Evolutionary conservation across 2,329 filamentous ascomycete genomes (phyloP).

Genomic region (Penicillium sp.): DNA sequence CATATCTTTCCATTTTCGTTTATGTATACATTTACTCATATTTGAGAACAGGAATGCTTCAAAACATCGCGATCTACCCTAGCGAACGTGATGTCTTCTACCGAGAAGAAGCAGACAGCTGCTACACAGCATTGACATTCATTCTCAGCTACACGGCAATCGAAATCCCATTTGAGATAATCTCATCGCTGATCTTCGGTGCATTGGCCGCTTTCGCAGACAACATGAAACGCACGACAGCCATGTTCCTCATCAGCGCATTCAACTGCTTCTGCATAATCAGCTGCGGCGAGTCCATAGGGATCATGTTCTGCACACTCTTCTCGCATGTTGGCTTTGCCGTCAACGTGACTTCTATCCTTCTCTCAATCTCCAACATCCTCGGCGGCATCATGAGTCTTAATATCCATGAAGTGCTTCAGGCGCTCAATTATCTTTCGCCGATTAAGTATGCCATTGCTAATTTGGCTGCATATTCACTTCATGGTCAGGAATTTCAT

Average conservation of each 20-base stretch:
- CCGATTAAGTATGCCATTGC: constrained; percentile 69
- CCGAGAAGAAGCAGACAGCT: constrained; percentile 70
- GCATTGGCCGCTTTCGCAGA: constrained; percentile 63
- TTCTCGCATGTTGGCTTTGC: constrained; percentile 74
- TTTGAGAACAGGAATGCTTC: constrained; percentile 64
- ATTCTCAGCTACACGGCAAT: constrained; percentile 67
- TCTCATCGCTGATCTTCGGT: constrained; percentile 65
- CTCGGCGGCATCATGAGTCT: constrained; percentile 72
- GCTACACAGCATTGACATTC: constrained; percentile 71
- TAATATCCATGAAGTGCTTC: constrained; percentile 64
- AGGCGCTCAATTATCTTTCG: constrained; percentile 68
- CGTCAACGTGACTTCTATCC: constrained; percentile 68
- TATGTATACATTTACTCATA: background rate
- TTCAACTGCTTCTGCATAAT: constrained; percentile 73
- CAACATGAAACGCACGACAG: constrained; percentile 61
- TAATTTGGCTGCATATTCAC: constrained; percentile 65
- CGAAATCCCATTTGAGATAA: constrained; percentile 70
- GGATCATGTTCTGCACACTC: constrained; percentile 77
- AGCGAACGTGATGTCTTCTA: constrained; percentile 73
- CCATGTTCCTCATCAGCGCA: constrained; percentile 65
- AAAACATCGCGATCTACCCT: constrained; percentile 74
- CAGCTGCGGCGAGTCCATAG: constrained; percentile 70
- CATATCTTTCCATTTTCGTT: background rate
- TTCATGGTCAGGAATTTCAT: constrained; percentile 61
- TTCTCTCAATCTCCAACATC: constrained; percentile 68